Evolutionary conservation across 1,139 yeast species (phyloP), one percentile per base, ranked within the genome.

Genomic region (Zygoascus meyerae): DNA sequence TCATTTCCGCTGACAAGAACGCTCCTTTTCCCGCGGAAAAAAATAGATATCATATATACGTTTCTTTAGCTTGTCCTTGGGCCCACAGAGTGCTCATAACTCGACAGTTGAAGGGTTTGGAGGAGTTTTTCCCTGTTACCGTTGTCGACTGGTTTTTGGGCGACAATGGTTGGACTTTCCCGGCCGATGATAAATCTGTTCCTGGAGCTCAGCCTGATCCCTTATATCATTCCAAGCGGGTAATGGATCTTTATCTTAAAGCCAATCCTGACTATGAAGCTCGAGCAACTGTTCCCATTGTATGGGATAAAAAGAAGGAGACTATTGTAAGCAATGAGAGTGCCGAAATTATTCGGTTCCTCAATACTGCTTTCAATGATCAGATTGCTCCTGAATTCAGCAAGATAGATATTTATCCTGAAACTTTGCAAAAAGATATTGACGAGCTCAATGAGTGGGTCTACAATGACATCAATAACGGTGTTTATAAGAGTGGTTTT

Each of bases 401-500:
- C 44, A 64, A 70, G 1, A 57, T 82, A n/a, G 79, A 83, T 59
- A 69, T 81, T 53, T 82, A 83, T 54, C 97, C 97, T 9, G 64
- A 67, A 15, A 63, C 64, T 1, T 67, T 79, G 51, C 72, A 71
- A 52, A 47, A 64, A 0, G 65, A 79, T 53, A 86, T 90, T 59
- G 95, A 90, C 58, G 87, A 78, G 48, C 61, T 86, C 56, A 89
- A 90, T 61, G 75, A 71, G n/a, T 85, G 95, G 94, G 76, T 86
- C 42, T 90, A 90, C 64, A 83, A 84, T 60, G 78, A 75, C 58
- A 83, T 92, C 65, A 90, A 89, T 72, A 89, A 87, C 63, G 97
- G 97, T 35, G 97, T 92, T 31, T 92, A 92, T 73, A 92, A 89
- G 70, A 57, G 95, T 2, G 97, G 97, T 0, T 92, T 90, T 67